Evolutionary conservation across 73 alveolate species (phyloP).

Genomic region (Stentor coeruleus): DNA sequence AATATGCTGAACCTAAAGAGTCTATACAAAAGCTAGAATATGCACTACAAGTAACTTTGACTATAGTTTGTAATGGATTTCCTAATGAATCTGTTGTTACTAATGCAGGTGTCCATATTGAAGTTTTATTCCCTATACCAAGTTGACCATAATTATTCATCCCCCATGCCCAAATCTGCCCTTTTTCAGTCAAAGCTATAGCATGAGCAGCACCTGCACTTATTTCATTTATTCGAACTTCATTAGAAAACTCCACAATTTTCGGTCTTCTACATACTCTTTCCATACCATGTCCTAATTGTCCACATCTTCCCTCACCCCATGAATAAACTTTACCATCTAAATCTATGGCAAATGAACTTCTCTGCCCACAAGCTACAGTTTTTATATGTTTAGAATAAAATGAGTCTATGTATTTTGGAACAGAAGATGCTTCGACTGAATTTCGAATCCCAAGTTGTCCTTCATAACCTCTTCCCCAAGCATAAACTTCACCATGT

Average conservation of each 20-base stretch:
- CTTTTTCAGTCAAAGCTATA: conserved; percentile 88
- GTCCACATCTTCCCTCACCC: conserved; percentile 99
- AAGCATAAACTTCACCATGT: conserved; percentile 91
- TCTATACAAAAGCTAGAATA: conserved; percentile 87
- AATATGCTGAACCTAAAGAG: conserved; percentile 77
- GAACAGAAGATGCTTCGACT: conserved; percentile 90
- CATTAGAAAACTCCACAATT: conserved; percentile 26
- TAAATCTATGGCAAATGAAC: conserved; percentile 89
- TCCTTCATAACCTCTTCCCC: conserved; percentile 99
- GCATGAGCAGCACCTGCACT: conserved; percentile 99
- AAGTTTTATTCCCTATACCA: conserved; percentile 87
- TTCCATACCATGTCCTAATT: conserved; percentile 88
- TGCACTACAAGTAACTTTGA: conserved; percentile 85
- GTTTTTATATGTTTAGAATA: conserved; percentile 83
- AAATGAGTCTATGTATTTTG: conserved; percentile 85
- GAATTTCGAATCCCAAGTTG: conserved; percentile 93
- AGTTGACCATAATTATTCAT: conserved; percentile 94
- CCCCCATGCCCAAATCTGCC: conserved; percentile 91
- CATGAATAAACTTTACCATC: conserved; percentile 92
- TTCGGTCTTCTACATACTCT: conserved; percentile 77
- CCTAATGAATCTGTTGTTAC: conserved; percentile 73
- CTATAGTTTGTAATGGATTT: conserved; percentile 57
- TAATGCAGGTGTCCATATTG: conserved; percentile 78
- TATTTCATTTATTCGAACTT: conserved; percentile 61
- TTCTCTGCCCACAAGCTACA: conserved; percentile 94